Evolutionary conservation across 2,329 filamentous ascomycete genomes (phyloP), one percentile per base, ranked within the genome.

Genomic region (Gyromitra esculenta): DNA sequence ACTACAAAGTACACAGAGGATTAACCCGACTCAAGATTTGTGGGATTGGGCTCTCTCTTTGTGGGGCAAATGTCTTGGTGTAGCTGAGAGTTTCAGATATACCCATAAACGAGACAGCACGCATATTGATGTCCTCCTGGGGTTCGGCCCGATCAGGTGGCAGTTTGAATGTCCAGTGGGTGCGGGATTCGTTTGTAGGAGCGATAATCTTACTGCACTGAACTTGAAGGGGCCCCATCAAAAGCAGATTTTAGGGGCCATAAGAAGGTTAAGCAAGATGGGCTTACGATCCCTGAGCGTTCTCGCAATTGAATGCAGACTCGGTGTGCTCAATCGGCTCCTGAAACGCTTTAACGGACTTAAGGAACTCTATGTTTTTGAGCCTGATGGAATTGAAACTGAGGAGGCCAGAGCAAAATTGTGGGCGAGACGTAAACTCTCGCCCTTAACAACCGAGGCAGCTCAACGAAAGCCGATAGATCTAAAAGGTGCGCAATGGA

Each of bases 301-400:
- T 7, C 56, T 74, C 52, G 71, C 64, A 3, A 64, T 74, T 5
- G 64, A 69, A 57, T 74, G 71, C 13, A 54, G 64, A 21, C 54
- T 74, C 21, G 39, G 21, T 25, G 18, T 59, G 8, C 39, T 69
- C 31, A 74, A 74, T 5, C 56, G 1, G 7, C 25, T 69, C 25
- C 21, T 74, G 11, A 56, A 60, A 9, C 54, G 57, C 1, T 69
- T 62, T 9, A 39, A n/a, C 13, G 72, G 72, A 3, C 45, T 75
- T 37, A 68, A 25, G n/a, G 71, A 74, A 15, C 56, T 75, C 41
- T 69, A 75, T 11, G 31, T 75, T 8, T 69, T 75, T 63, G 72
- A 75, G 48, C 65, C 72, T 35, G 56, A 69, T 2, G 50, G 8
- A n/a, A n/a, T 13, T 15, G 72, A 21, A 1, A 59, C 39, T 2